Evolutionary conservation across 768 basidiomycete species (phyloP).

Genomic region (Galerina marginata): DNA sequence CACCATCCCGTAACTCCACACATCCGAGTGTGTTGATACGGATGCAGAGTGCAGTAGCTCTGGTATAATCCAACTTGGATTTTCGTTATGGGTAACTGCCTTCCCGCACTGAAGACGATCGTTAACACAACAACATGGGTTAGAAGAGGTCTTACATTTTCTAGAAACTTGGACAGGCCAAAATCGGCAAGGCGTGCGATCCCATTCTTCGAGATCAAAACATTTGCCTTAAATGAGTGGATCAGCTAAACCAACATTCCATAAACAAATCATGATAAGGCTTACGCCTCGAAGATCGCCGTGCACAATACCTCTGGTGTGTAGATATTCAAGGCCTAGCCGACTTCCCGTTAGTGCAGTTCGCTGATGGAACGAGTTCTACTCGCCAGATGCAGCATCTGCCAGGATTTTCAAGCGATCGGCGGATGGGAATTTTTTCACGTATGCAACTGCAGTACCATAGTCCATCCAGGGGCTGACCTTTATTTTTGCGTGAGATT

Average conservation of each 20-base stretch:
- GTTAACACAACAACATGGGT: background rate
- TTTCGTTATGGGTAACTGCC: slow-evolving; percentile 26
- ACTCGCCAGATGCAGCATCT: slow-evolving; percentile 43
- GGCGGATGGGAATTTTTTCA: slow-evolving; percentile 33
- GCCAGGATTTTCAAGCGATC: slow-evolving; percentile 42
- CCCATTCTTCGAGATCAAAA: slow-evolving; percentile 45
- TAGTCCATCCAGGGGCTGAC: slow-evolving; percentile 54
- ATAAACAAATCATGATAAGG: background rate
- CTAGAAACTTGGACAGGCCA: slow-evolving; percentile 44
- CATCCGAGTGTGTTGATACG: slow-evolving; percentile 44
- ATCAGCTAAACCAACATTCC: background rate
- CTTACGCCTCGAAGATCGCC: slow-evolving; percentile 49
- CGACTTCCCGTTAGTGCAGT: background rate
- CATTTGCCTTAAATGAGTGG: slow-evolving; percentile 40
- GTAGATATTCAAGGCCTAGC: slow-evolving; percentile 46
- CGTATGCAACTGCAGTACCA: slow-evolving; percentile 43
- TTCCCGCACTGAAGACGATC: slow-evolving; percentile 30
- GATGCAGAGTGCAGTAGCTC: slow-evolving; percentile 40
- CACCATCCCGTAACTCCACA: slow-evolving; percentile 57
- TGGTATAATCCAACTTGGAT: slow-evolving; percentile 48
- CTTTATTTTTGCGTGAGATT: slow-evolving; percentile 25
- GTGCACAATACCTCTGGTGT: slow-evolving; percentile 42
- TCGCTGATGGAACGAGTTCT: background rate
- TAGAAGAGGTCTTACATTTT: slow-evolving; percentile 35
- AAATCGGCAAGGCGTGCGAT: slow-evolving; percentile 52